Conservation (phyloP, 2,329 filamentous ascomycete species). For the Venturia pyrina region DNA sequence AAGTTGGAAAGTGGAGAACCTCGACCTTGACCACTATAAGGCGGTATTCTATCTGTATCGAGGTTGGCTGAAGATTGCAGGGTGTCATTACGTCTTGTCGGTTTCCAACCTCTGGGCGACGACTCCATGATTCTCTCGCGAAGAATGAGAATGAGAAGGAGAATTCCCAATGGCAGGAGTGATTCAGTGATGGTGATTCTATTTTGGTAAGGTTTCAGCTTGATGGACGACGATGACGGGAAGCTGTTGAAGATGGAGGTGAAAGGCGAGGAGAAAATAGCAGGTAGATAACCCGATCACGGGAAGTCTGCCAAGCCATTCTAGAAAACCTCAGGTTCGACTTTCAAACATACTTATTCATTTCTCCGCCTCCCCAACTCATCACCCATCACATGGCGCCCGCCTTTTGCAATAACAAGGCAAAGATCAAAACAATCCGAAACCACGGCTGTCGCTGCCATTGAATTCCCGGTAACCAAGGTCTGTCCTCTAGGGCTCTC, state of each 20-base stretch:
- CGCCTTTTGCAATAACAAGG: too few species aligned
- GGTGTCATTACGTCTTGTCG: neutral
- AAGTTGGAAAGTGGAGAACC: neutral
- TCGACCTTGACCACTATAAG: neutral
- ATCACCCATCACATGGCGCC: too few species aligned
- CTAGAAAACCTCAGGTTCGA: too few species aligned
- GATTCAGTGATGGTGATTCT: neutral
- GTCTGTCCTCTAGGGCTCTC: too few species aligned
- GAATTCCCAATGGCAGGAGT: neutral
- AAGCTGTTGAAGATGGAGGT: neutral
- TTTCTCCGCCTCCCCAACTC: too few species aligned
- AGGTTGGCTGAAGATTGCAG: neutral
- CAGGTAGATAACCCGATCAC: too few species aligned
- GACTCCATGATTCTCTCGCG: constrained; percentile 42
- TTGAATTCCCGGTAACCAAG: too few species aligned
- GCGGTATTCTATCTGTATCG: neutral
- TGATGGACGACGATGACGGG: neutral
- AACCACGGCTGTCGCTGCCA: too few species aligned
- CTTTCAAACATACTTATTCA: too few species aligned
- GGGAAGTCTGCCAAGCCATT: too few species aligned
- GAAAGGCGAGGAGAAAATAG: neutral
- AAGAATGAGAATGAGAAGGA: constrained; percentile 46
- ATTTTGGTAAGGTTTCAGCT: neutral
- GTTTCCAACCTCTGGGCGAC: neutral
- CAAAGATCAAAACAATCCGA: too few species aligned